Conservation (phyloP, 331 rosid genomes). For the Pyrus hybrid region DNA sequence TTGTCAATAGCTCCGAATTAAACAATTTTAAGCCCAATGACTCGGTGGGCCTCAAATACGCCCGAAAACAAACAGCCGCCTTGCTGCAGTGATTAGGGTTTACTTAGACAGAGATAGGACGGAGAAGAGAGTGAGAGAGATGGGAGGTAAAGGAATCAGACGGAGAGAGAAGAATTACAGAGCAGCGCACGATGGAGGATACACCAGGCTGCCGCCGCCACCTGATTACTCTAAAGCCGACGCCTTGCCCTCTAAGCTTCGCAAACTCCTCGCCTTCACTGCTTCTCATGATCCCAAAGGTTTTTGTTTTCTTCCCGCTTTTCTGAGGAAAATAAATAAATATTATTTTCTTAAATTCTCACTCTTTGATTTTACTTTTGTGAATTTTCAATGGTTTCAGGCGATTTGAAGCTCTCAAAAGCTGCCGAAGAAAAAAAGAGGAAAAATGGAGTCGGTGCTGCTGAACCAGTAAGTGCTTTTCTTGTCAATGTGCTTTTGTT, state of each 20-base stretch:
- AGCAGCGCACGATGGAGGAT: conserved; percentile 81
- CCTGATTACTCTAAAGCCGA: conserved; percentile 51
- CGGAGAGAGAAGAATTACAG: conserved; percentile 82
- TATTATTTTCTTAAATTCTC: not conserved
- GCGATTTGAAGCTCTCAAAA: conserved; percentile 19
- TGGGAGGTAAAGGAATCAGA: conserved; percentile 72
- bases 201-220: conserved; percentile 37
- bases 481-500: not conserved
- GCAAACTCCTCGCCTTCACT: conserved; percentile 50
- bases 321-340: not conserved
- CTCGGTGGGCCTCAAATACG: not conserved
- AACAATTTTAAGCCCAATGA: not conserved
- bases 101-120: not conserved
- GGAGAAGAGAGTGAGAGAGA: conserved; percentile 8
- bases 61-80: not conserved
- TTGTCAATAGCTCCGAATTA: not conserved
- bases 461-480: conserved; percentile 26
- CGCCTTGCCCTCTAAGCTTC: conserved; percentile 67
- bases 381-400: conserved; percentile 21
- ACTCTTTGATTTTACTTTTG: not conserved
- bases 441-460: conserved; percentile 14
- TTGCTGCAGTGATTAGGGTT: conserved; percentile 10
- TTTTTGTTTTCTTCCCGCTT: not conserved
- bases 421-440: conserved; percentile 17
- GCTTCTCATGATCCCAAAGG: conserved; percentile 35